A percentile compares a stretch with the other conserved stretches of the same genome.
Evolutionary conservation across 2,329 filamentous ascomycete species (phyloP).

Genomic region (Fusarium domesticum): DNA sequence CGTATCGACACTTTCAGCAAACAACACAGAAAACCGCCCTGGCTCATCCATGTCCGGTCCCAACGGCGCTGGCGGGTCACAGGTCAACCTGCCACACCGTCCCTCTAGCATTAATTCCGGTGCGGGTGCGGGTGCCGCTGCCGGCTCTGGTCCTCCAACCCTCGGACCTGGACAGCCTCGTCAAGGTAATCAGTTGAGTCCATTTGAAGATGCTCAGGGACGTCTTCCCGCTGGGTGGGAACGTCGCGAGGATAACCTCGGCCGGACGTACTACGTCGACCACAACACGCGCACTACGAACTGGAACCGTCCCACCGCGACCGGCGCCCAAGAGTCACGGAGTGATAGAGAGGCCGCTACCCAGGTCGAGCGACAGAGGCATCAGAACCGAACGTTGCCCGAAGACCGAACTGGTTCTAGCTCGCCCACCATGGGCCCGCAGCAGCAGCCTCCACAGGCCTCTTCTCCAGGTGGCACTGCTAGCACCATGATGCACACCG

Average conservation of each 20-base stretch:
- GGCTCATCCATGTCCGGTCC: constrained; percentile 51
- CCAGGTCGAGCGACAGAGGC: constrained; percentile 85
- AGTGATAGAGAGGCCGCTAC: constrained; percentile 85
- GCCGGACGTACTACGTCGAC: constrained; percentile 96
- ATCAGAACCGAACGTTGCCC: constrained; percentile 92
- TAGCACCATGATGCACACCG: constrained; percentile 89
- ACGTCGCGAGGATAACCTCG: constrained; percentile 88
- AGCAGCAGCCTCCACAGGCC: constrained; percentile 42
- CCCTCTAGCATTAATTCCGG: constrained; percentile 47
- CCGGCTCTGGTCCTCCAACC: constrained; percentile 17
- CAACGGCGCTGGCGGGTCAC: constrained; percentile 44
- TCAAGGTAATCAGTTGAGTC: constrained; percentile 60
- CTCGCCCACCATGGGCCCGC: constrained; percentile 72
- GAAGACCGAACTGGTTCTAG: constrained; percentile 93
- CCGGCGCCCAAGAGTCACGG: constrained; percentile 68
- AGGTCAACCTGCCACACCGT: constrained; percentile 43
- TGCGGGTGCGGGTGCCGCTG: constrained; percentile 16
- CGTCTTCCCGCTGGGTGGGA: constrained; percentile 93
- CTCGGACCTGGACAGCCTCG: constrained; percentile 34
- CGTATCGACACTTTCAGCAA: constrained; percentile 43
- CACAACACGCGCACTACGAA: constrained; percentile 96
- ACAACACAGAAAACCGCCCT: constrained; percentile 47
- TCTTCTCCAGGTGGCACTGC: constrained; percentile 42
- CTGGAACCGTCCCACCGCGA: constrained; percentile 85
- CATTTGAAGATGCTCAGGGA: constrained; percentile 95